These are phyloP conservation scores for Cyberlindnera amylophila DNA, from an alignment of 805 yeast species.

Conservation along the genomic window DNA sequence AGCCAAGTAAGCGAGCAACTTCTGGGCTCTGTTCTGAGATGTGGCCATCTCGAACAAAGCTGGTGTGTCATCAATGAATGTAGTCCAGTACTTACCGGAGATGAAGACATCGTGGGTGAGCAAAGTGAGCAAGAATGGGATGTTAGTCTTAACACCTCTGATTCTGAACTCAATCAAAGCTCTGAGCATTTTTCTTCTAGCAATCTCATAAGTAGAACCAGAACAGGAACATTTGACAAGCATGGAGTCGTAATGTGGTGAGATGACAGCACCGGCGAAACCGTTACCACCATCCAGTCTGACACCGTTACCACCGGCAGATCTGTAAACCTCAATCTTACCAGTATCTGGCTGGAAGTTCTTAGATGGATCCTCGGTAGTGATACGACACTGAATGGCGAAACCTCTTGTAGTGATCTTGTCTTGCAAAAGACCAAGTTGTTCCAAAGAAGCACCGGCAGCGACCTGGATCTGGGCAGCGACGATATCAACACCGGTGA, in stretches of 20 bases:
- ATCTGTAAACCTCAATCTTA: conserved; percentile 94
- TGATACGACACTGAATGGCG: conserved; percentile 98
- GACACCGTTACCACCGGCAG: conserved; percentile 99
- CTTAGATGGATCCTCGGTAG: conserved; percentile 96
- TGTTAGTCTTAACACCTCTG: conserved; percentile 98
- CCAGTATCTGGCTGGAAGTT: conserved; percentile 99
- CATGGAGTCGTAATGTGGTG: conserved; percentile 98
- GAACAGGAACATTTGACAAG: conserved; percentile 95
- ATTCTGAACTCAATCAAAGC: conserved; percentile 96
- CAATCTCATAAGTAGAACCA: conserved; percentile 95
- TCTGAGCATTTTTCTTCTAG: conserved; percentile 96
- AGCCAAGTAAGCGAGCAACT: conserved; percentile 84
- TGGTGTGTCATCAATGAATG: conserved; percentile 98
- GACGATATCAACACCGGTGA: conserved; percentile 95
- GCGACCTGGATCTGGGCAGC: conserved; percentile 99
- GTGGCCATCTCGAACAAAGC: conserved; percentile 89
- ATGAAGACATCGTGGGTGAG: conserved; percentile 88
- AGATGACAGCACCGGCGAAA: conserved; percentile 91
- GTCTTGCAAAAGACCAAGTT: conserved; percentile 90
- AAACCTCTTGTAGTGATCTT: conserved; percentile 94
- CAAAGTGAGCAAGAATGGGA: conserved; percentile 89
- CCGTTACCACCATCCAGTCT: conserved; percentile 99
- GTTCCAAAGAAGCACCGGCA: conserved; percentile 92
- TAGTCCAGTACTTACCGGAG: conserved; percentile 91
- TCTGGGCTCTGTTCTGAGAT: conserved; percentile 96